These are phyloP conservation scores for Phaeophleospora eucalypticola DNA, from an alignment of 2,329 filamentous ascomycete genomes.

Conservation along the genomic window DNA sequence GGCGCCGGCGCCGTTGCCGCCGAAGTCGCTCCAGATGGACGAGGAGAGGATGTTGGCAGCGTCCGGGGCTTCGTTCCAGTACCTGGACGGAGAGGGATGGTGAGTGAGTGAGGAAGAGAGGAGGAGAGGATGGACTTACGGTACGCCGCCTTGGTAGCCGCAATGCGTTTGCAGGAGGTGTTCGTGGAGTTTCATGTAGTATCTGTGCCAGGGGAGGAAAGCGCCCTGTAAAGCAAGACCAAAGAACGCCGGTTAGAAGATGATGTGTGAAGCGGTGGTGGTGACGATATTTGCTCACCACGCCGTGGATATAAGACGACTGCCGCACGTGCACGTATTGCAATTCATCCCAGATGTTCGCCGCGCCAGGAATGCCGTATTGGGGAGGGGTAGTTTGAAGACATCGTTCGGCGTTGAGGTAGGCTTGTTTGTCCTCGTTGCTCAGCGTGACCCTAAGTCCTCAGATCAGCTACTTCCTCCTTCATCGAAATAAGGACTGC, in stretches of 20 bases:
- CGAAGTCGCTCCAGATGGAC: constrained; percentile 20
- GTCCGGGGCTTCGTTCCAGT: constrained; percentile 18
- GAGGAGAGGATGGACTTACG: constrained; percentile 16
- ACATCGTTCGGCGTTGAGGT: constrained; percentile 18
- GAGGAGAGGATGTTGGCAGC: constrained; percentile 14
- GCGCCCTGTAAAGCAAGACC: constrained; percentile 5
- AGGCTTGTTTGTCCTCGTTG: constrained; percentile 16
- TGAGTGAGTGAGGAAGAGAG: too few species aligned
- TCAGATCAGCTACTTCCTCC: too few species aligned
- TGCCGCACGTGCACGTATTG: constrained; percentile 21
- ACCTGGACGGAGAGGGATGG: constrained; percentile 5
- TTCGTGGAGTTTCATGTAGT: constrained; percentile 20
- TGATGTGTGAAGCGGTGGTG: neutral
- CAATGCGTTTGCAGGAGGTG: constrained; percentile 18
- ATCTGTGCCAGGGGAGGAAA: constrained; percentile 23
- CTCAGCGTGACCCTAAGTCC: constrained; percentile 16
- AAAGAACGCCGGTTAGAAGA: neutral
- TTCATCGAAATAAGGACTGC: too few species aligned
- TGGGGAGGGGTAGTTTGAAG: constrained; percentile 16
- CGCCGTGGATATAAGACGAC: constrained; percentile 22
- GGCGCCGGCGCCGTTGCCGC: constrained; percentile 10
- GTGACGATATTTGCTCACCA: constrained; percentile 2
- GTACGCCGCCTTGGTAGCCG: constrained; percentile 15
- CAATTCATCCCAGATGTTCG: constrained; percentile 20
- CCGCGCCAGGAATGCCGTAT: constrained; percentile 18